phyloP scores from a whole-genome alignment of 2,329 filamentous ascomycete species.

The Nemania sp. region DNA sequence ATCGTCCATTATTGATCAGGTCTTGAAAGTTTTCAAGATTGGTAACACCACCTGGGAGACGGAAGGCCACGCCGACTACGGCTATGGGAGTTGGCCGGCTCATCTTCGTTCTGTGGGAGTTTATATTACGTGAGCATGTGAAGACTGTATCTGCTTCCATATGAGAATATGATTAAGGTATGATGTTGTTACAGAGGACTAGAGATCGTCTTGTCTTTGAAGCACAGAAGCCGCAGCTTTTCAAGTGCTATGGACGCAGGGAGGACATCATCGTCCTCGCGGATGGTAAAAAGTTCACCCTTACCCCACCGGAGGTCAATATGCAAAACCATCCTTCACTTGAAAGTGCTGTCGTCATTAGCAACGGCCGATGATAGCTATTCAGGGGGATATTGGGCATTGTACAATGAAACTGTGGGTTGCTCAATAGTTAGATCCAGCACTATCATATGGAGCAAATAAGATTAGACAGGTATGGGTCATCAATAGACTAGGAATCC shows the following conservation, averaged over 20 bases:
- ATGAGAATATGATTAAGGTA: neutral
- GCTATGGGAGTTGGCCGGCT: slow-evolving; percentile 13
- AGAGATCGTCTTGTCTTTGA: neutral
- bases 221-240: too few relatives aligned
- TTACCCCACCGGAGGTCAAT: too few relatives aligned
- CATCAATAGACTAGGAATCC: neutral
- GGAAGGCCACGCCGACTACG: slow-evolving; percentile 22
- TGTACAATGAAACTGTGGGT: neutral
- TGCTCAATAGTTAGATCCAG: neutral
- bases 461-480: neutral
- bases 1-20: slow-evolving; percentile 11
- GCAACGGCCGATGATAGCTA: too few relatives aligned
- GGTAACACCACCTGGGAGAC: slow-evolving; percentile 21
- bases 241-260: too few relatives aligned
- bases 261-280: too few relatives aligned
- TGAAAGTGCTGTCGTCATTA: too few relatives aligned
- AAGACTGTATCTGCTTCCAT: neutral
- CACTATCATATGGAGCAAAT: neutral
- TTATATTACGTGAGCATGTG: neutral
- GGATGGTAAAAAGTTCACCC: too few relatives aligned
- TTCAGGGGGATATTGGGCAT: neutral
- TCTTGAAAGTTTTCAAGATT: slow-evolving; percentile 17
- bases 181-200: neutral
- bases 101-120: slow-evolving; percentile 1
- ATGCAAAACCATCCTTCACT: too few relatives aligned